A percentile compares a stretch with the other conserved stretches of the same genome.
Conservation (phyloP, 2,329 filamentous ascomycete species). For the Septoria petroselini region DNA sequence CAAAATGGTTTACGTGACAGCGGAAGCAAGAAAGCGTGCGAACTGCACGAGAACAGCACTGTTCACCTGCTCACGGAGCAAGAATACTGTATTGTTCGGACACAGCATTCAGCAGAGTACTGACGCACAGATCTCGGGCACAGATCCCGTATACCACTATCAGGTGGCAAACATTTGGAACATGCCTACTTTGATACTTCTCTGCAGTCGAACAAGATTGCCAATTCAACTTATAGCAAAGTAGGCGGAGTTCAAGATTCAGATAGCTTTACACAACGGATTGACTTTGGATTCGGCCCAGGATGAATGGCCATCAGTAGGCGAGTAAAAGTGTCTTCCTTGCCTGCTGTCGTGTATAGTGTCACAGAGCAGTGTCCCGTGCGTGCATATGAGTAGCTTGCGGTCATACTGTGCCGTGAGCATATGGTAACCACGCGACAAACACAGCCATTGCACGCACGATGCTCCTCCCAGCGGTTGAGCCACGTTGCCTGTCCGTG, state of each 20-base stretch:
- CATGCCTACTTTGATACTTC: background rate
- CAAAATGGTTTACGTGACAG: background rate
- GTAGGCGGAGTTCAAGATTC: background rate
- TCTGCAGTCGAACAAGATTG: slow-evolving; percentile 6
- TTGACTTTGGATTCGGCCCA: background rate
- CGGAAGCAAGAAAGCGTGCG: background rate
- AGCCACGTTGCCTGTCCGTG: slow-evolving; percentile 4
- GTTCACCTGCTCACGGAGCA: too few species aligned
- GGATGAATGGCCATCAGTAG: background rate
- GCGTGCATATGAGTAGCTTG: background rate
- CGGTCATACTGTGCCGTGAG: background rate
- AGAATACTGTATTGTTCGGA: too few species aligned
- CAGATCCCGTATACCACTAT: background rate
- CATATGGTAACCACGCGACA: slow-evolving; percentile 2
- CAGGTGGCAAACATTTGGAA: background rate
- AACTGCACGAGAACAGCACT: background rate
- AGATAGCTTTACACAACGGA: background rate
- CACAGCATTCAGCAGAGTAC: background rate
- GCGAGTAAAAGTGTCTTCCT: background rate
- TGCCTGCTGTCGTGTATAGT: background rate
- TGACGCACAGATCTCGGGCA: background rate
- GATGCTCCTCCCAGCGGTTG: slow-evolving; percentile 3
- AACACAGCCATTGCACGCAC: background rate
- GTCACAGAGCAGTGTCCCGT: background rate
- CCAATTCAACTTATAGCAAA: slow-evolving; percentile 8